Percentiles rank a stretch among this genome's conserved stretches.
These are phyloP conservation scores for Discostella stelligeroides DNA, from an alignment of 108 stramenopile species.

Conservation along the genomic window DNA sequence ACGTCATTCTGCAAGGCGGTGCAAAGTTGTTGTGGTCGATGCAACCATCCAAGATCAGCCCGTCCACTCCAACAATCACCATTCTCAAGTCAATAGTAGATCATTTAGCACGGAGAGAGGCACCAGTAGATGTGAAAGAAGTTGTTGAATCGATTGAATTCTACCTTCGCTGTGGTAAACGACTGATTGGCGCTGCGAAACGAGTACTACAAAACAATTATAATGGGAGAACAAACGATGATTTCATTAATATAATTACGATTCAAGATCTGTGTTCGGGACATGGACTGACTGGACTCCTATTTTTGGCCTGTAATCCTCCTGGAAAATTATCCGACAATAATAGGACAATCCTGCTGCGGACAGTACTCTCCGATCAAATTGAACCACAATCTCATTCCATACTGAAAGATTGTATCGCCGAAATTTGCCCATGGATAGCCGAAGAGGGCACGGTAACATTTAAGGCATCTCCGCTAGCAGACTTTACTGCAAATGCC, in stretches of 20 bases:
- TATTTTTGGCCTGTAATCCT: constrained; percentile 65
- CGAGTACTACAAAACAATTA: constrained; percentile 7
- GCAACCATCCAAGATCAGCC: constrained; percentile 4
- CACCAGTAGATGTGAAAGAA: constrained; percentile 63
- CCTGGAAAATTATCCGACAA: constrained; percentile 16
- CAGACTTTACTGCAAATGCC: constrained; percentile 17
- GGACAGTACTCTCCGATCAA: constrained; percentile 42
- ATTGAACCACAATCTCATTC: constrained; percentile 52
- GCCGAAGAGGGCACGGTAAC: constrained; percentile 12
- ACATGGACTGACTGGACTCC: constrained; percentile 60
- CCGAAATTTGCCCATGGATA: constrained; percentile 62
- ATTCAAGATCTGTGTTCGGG: constrained; percentile 57
- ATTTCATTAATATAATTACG: constrained; percentile 15
- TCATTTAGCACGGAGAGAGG: constrained; percentile 54
- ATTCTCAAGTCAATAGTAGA: constrained; percentile 53
- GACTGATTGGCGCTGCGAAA: constrained; percentile 48
- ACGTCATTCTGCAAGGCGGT: not conserved
- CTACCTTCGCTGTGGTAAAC: constrained; percentile 53
- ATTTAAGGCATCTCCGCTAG: constrained; percentile 29
- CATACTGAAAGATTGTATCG: constrained; percentile 41
- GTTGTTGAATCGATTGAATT: constrained; percentile 59
- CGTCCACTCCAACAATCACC: constrained; percentile 38
- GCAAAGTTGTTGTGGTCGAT: too few relatives aligned
- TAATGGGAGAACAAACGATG: not conserved
- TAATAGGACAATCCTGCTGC: not conserved